phyloP scores from a whole-genome alignment of 352 stramenopile species.

The Globisporangium yorkense region DNA sequence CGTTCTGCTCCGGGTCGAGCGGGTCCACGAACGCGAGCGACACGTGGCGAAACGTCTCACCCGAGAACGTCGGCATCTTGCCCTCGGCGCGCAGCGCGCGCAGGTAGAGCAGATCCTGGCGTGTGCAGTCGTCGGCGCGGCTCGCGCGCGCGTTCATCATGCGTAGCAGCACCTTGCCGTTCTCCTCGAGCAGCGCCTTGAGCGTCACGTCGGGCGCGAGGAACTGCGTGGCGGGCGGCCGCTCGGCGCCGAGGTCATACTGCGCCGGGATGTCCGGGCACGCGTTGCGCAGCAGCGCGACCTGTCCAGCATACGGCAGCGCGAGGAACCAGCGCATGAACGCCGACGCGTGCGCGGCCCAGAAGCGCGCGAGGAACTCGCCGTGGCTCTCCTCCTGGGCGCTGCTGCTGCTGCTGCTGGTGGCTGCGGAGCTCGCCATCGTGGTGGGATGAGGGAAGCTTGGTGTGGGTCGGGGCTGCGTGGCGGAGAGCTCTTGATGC shows the following conservation, averaged over 20 bases:
- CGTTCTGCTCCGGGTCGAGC: slow-evolving; percentile 59
- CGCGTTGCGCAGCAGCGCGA: slow-evolving; percentile 73
- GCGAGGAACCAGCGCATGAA: slow-evolving; percentile 86
- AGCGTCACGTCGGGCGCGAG: slow-evolving; percentile 70
- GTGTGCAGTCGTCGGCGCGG: slow-evolving; percentile 62
- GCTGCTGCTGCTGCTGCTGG: not conserved
- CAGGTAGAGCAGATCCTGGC: slow-evolving; percentile 72
- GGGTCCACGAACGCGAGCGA: slow-evolving; percentile 78
- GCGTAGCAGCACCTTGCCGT: slow-evolving; percentile 71
- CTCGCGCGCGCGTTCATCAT: slow-evolving; percentile 73
- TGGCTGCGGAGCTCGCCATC: not conserved
- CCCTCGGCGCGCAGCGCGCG: slow-evolving; percentile 41
- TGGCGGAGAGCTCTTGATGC: too few species aligned
- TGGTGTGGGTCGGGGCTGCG: too few species aligned
- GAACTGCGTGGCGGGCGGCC: slow-evolving; percentile 55
- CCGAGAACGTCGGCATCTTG: slow-evolving; percentile 86
- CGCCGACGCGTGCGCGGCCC: slow-evolving; percentile 52
- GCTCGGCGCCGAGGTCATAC: slow-evolving; percentile 41
- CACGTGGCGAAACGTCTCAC: slow-evolving; percentile 67
- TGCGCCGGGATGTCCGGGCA: slow-evolving; percentile 63
- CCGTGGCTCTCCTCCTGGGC: slow-evolving; percentile 27
- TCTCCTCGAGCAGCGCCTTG: slow-evolving; percentile 68
- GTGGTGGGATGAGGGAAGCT: not conserved
- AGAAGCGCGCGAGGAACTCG: slow-evolving; percentile 70
- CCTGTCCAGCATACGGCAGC: slow-evolving; percentile 68